These are phyloP conservation scores for Bisporella sp. DNA, from an alignment of 2,329 filamentous ascomycete genomes.

Conservation along the genomic window DNA sequence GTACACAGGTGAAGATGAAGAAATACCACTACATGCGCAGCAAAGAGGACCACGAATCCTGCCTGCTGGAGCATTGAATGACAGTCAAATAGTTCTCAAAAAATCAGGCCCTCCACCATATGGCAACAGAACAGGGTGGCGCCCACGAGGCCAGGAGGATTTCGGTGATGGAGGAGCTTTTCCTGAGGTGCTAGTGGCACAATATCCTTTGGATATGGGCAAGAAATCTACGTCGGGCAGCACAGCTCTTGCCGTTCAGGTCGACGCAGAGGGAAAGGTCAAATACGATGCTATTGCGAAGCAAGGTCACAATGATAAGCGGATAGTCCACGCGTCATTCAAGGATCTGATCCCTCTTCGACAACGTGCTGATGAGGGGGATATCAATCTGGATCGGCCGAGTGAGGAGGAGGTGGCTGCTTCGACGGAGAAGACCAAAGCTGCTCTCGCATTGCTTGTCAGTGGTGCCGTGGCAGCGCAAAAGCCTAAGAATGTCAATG, in stretches of 20 bases:
- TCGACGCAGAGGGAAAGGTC: constrained; percentile 85
- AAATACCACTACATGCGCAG: constrained; percentile 62
- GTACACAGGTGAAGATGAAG: constrained; percentile 85
- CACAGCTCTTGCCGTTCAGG: constrained; percentile 88
- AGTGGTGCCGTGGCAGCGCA: constrained; percentile 83
- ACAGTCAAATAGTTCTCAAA: constrained; percentile 33
- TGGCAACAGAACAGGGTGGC: constrained; percentile 81
- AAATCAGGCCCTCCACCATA: constrained; percentile 82
- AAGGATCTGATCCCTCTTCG: constrained; percentile 93
- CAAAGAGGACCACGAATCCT: constrained; percentile 79
- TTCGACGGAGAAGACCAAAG: constrained; percentile 82
- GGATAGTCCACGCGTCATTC: constrained; percentile 91
- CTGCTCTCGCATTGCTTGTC: constrained; percentile 75
- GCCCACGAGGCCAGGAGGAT: constrained; percentile 80
- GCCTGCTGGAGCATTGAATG: constrained; percentile 67
- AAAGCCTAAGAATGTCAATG: constrained; percentile 91
- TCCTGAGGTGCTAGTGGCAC: constrained; percentile 85
- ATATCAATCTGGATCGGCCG: constrained; percentile 80
- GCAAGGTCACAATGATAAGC: constrained; percentile 75
- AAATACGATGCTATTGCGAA: constrained; percentile 94
- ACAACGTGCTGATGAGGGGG: constrained; percentile 86
- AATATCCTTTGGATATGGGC: constrained; percentile 95
- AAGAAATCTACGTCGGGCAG: constrained; percentile 63
- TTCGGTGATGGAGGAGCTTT: constrained; percentile 96
- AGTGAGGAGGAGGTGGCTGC: constrained; percentile 76